Evolutionary conservation across 331 rosid genomes (phyloP), one percentile per base, ranked within the genome.

Genomic region (Acacia pycnantha): DNA sequence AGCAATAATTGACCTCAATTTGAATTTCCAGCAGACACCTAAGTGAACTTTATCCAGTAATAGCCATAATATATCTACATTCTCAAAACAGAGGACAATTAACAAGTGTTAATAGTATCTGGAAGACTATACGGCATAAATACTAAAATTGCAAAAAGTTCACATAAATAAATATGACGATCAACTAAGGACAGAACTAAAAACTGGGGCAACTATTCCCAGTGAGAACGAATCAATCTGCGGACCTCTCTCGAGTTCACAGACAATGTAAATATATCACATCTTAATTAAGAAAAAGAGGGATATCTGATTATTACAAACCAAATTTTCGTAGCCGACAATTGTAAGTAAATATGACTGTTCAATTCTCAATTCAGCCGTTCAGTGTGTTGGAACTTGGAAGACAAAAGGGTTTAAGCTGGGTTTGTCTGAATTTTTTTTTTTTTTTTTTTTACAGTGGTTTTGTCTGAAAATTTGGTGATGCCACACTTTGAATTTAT

Each of bases 11-110:
- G 67, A 31, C 31, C 48, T 21, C 78, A 74, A 19, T 54, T 51
- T 86, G 84, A 82, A 50, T 40, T 48, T 78, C 74, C 56, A 78
- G 76, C 76, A 75, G 43, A 61, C 47, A 53, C 24, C 69, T 61
- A 62, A 41, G 19, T 59, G 44, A 44, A 54, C 4, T 27, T 59
- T 73, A 82, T 3, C 31, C 53, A 66, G 7, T 33, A 75, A 35
- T n/a, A 33, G 56, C 9, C 22, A 54, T 35, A 81, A 26, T 56
- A 29, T 61, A 14, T 35, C 50, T 21, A 35, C 78, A 33, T 21
- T 35, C n/a, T 74, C 50, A 35, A 31, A 33, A 37, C 51, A n/a
- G 31, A 51, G 47, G 21, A 51, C 19, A 43, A 40, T 19, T 50
- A 26, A 19, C 3, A 11, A 4, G 21, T 48, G 12, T 9, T 12